A percentile compares a stretch with the other conserved stretches of the same genome.
Conservation (phyloP, 2,329 filamentous ascomycete species). For the Ophiocordyceps camponoti-rufipedis region DNA sequence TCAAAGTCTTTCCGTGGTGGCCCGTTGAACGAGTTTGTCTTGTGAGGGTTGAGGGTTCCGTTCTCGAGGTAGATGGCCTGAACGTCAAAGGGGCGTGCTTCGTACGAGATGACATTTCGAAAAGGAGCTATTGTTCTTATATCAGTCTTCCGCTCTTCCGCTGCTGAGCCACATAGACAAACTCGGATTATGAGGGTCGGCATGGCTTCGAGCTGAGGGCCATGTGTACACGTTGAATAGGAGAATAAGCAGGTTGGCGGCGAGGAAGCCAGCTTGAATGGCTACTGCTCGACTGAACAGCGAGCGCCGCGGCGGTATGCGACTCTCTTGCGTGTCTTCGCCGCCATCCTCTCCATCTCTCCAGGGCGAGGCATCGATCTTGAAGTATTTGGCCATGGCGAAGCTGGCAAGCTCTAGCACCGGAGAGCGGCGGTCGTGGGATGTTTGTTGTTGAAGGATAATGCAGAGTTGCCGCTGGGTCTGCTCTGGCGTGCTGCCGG, state of each 20-base stretch:
- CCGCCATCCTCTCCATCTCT: background rate
- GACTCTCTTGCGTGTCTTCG: background rate
- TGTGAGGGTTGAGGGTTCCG: slow-evolving; percentile 1
- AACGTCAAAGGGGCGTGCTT: background rate
- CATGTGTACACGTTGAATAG: background rate
- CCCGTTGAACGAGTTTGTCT: background rate
- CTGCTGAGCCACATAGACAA: background rate
- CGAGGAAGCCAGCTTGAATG: background rate
- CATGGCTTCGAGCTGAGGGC: background rate
- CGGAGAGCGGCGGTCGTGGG: background rate
- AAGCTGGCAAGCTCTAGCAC: background rate
- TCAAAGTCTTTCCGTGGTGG: background rate
- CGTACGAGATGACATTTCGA: background rate
- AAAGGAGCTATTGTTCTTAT: background rate
- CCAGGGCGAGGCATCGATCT: background rate
- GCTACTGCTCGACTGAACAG: background rate
- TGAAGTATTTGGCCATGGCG: background rate
- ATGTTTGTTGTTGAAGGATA: too few relatives aligned
- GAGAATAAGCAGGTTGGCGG: background rate
- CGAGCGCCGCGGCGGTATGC: background rate
- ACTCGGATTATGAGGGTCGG: background rate
- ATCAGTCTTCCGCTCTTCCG: background rate
- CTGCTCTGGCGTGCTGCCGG: too few relatives aligned
- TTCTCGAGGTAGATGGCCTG: background rate
- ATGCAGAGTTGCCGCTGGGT: too few relatives aligned